A percentile compares a stretch with the other conserved stretches of the same genome.
Conservation (phyloP, 805 yeast species). For the Candida schatavii region DNA sequence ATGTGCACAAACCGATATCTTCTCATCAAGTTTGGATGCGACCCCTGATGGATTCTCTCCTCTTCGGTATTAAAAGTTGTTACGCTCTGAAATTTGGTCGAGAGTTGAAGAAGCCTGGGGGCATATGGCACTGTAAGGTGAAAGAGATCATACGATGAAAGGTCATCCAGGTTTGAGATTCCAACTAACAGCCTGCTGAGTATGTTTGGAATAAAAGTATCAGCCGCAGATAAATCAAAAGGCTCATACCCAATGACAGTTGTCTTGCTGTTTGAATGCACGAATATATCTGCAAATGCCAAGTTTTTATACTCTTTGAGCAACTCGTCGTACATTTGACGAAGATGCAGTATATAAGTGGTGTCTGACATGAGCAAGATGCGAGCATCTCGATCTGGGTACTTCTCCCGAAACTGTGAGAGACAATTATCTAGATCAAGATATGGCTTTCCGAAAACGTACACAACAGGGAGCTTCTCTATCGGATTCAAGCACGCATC, state of each 20-base stretch:
- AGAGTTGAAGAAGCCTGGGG: conserved; percentile 71
- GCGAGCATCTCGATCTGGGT: conserved; percentile 34
- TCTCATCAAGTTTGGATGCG: conserved; percentile 76
- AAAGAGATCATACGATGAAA: conserved; percentile 52
- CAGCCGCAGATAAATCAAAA: conserved; percentile 7
- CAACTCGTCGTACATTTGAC: conserved; percentile 33
- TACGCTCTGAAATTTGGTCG: conserved; percentile 63
- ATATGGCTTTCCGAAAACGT: conserved; percentile 71
- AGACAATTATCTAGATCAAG: conserved; percentile 43
- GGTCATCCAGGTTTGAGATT: not conserved
- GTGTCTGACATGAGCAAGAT: conserved; percentile 75
- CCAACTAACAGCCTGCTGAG: conserved; percentile 6
- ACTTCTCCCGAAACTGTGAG: conserved; percentile 39
- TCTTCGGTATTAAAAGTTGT: conserved; percentile 46
- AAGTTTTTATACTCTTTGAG: conserved; percentile 28
- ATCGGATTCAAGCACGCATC: conserved; percentile 89
- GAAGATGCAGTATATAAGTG: conserved; percentile 51
- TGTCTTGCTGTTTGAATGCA: conserved; percentile 28
- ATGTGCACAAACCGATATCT: conserved; percentile 83
- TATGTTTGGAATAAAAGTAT: conserved; percentile 17
- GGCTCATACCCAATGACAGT: conserved; percentile 43
- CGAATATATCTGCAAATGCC: conserved; percentile 30
- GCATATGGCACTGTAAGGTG: conserved; percentile 74
- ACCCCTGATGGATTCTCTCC: conserved; percentile 45
- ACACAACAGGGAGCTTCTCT: conserved; percentile 67